phyloP scores from a whole-genome alignment of 768 basidiomycete species.

The Dacryopinax spathularia region DNA sequence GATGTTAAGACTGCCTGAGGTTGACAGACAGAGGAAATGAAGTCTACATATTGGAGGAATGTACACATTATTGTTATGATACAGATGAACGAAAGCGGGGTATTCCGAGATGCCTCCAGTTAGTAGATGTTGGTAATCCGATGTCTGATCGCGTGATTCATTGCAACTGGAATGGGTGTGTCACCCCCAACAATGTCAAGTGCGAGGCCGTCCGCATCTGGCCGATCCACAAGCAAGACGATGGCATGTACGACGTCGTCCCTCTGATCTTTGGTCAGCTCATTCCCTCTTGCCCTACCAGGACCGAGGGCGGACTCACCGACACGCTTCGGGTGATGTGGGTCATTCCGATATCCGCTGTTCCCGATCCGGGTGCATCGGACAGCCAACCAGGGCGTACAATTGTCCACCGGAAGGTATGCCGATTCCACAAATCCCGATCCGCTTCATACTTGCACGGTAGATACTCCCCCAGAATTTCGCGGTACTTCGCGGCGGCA shows the following conservation, averaged over 20 bases:
- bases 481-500: too few relatives aligned
- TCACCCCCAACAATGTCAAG: conserved; percentile 47
- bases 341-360: conserved; percentile 39
- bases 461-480: too few relatives aligned
- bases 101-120: too few relatives aligned
- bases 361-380: conserved; percentile 38
- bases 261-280: conserved; percentile 27
- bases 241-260: conserved; percentile 44
- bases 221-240: conserved; percentile 34
- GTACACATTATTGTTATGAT: too few relatives aligned
- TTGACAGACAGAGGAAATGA: too few relatives aligned
- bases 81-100: too few relatives aligned
- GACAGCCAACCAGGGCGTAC: conserved; percentile 43
- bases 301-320: conserved; percentile 27
- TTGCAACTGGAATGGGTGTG: conserved; percentile 31
- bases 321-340: conserved; percentile 35
- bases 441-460: conserved; percentile 34
- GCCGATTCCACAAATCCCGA: conserved; percentile 31
- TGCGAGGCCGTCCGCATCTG: conserved; percentile 41
- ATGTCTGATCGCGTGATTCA: conserved; percentile 38
- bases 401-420: conserved; percentile 50
- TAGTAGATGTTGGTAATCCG: conserved; percentile 28
- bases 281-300: background rate
- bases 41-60: too few relatives aligned
- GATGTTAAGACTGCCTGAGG: too few relatives aligned